Conservation (phyloP, 257 asterid species). For the Echites panduratus region DNA sequence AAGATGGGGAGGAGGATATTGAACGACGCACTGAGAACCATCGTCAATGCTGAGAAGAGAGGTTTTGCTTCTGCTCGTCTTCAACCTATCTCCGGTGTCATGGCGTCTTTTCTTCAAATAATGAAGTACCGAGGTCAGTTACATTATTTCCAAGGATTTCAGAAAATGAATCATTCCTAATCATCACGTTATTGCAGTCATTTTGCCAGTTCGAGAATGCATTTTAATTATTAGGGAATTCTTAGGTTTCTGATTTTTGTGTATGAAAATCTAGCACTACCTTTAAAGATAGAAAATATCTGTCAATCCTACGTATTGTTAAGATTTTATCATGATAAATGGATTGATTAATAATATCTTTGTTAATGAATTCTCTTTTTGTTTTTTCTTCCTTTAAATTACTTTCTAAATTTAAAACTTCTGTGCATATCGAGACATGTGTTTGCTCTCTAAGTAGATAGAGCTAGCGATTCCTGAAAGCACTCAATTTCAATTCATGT, state of each 20-base stretch:
- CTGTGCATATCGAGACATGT: too few species aligned
- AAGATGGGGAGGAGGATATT: slow-evolving; percentile 83
- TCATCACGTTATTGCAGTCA: neutral
- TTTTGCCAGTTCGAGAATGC: neutral
- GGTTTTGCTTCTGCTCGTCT: slow-evolving; percentile 84
- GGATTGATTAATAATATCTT: too few species aligned
- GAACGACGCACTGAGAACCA: slow-evolving; percentile 78
- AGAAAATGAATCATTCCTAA: neutral
- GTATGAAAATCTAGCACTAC: neutral
- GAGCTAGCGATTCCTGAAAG: neutral
- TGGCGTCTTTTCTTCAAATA: slow-evolving; percentile 84
- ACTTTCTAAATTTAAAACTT: too few species aligned
- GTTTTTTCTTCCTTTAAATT: too few species aligned
- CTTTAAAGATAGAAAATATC: neutral
- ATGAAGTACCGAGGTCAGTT: slow-evolving; percentile 81
- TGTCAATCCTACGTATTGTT: neutral
- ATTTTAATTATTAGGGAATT: neutral
- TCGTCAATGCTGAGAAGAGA: slow-evolving; percentile 89
- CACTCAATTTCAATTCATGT: neutral
- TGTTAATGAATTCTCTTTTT: too few species aligned
- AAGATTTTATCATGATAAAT: too few species aligned
- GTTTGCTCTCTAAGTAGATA: neutral
- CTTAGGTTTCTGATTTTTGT: neutral
- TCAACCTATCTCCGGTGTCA: slow-evolving; percentile 65
- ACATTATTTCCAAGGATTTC: neutral